phyloP scores from a whole-genome alignment of 2,329 filamentous ascomycete species.

The Lachnum nothofagi region DNA sequence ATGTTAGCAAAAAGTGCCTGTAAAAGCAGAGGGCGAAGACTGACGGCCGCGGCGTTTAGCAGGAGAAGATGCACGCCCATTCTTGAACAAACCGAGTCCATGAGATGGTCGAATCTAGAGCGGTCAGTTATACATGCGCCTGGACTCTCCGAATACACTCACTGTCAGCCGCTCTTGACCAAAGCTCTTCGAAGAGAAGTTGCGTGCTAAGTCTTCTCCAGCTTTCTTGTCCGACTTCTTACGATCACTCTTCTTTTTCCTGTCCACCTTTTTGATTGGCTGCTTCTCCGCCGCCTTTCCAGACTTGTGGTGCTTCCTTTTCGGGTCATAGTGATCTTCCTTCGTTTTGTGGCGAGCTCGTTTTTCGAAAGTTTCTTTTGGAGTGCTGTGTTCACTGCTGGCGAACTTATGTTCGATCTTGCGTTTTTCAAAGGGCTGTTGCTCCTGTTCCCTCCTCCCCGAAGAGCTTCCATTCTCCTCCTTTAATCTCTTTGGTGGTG shows the following conservation, averaged over 20 bases:
- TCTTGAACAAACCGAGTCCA: slow-evolving; percentile 42
- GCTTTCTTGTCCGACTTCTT: slow-evolving; percentile 23
- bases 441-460: not conserved
- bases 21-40: slow-evolving; percentile 16
- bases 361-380: slow-evolving; percentile 38
- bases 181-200: slow-evolving; percentile 53
- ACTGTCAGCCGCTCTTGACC: slow-evolving; percentile 50
- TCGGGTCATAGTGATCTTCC: slow-evolving; percentile 50
- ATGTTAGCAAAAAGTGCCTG: not conserved
- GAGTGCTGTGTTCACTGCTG: not conserved
- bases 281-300: slow-evolving; percentile 16
- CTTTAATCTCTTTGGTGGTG: not conserved
- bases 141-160: slow-evolving; percentile 17
- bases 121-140: not conserved
- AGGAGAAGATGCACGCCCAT: slow-evolving; percentile 37
- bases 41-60: slow-evolving; percentile 36
- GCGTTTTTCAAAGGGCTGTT: not conserved
- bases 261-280: not conserved
- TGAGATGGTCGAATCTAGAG: slow-evolving; percentile 36
- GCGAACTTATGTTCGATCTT: slow-evolving; percentile 4
- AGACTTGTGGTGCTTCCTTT: slow-evolving; percentile 28
- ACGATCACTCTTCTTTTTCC: slow-evolving; percentile 28
- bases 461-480: not conserved
- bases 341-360: slow-evolving; percentile 51
- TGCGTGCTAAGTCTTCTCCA: slow-evolving; percentile 45